Evolutionary conservation across 768 basidiomycete species (phyloP).

Genomic region (Imleria badia): DNA sequence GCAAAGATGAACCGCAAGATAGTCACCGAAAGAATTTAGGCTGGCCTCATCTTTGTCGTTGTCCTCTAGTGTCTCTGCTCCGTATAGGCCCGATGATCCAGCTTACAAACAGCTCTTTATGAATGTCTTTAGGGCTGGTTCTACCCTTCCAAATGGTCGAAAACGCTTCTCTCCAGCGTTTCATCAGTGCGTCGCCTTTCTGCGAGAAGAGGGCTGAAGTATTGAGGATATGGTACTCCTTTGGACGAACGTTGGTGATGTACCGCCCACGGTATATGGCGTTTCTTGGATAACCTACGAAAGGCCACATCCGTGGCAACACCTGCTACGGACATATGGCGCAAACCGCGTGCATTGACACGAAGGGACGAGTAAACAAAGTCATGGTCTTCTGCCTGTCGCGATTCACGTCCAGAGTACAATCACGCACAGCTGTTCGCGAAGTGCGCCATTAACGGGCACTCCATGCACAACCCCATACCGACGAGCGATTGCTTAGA

Average conservation of each 20-base stretch:
- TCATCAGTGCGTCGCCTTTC: not conserved
- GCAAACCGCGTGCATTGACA: too few species aligned
- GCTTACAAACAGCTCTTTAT: not conserved
- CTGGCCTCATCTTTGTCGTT: not conserved
- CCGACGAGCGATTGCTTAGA: too few species aligned
- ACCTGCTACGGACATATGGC: too few species aligned
- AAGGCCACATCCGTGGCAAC: too few species aligned
- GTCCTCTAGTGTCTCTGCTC: not conserved
- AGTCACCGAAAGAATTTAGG: not conserved
- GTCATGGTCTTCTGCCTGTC: too few species aligned
- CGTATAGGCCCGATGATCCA: not conserved
- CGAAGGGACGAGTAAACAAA: too few species aligned
- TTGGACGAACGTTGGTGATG: slow-evolving; percentile 2
- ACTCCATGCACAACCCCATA: too few species aligned
- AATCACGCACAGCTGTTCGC: too few species aligned
- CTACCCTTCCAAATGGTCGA: not conserved
- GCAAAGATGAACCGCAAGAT: not conserved
- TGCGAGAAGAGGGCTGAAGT: slow-evolving; percentile 3
- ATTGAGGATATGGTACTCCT: slow-evolving; percentile 4
- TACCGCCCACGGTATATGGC: slow-evolving; percentile 1
- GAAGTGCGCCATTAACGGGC: too few species aligned
- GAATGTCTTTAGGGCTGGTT: not conserved
- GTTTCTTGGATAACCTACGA: not conserved
- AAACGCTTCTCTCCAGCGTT: slow-evolving; percentile 2
- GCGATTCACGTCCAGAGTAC: too few species aligned